These are phyloP conservation scores for Ceratobasidium sp. DNA, from an alignment of 1,284 basidiomycete genomes.

Conservation along the genomic window DNA sequence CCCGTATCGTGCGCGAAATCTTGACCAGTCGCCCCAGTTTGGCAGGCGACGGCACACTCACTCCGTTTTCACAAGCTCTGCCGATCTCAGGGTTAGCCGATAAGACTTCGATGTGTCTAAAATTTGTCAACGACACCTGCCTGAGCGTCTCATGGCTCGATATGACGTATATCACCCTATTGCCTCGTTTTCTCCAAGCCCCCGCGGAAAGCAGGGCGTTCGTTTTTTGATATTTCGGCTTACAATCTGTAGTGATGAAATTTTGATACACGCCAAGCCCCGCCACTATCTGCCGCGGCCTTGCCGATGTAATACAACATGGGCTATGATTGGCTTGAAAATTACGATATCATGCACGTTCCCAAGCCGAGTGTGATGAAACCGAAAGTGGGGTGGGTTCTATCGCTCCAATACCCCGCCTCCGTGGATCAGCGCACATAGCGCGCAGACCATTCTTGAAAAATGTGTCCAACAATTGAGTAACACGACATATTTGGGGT, in stretches of 20 bases:
- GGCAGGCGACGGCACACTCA: slow-evolving; percentile 5
- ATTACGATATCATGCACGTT: neutral
- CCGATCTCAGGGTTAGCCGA: neutral
- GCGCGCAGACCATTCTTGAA: slow-evolving; percentile 20
- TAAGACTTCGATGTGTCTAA: slow-evolving; percentile 6
- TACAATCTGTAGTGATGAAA: neutral
- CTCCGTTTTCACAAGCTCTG: slow-evolving; percentile 6
- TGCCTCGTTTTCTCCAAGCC: slow-evolving; percentile 6
- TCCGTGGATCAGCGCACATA: slow-evolving; percentile 2
- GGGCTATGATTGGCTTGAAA: neutral
- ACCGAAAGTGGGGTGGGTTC: neutral
- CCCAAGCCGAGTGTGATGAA: neutral
- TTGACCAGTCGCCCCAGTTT: neutral
- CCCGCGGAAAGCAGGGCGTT: slow-evolving; percentile 3
- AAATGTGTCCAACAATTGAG: slow-evolving; percentile 12
- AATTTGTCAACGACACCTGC: slow-evolving; percentile 13
- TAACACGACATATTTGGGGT: neutral
- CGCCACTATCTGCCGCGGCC: neutral
- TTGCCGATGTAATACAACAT: neutral
- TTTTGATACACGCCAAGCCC: neutral
- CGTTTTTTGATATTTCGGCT: neutral
- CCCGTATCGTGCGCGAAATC: slow-evolving; percentile 17
- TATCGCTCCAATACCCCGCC: slow-evolving; percentile 3
- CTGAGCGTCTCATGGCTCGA: neutral
- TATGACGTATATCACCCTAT: neutral